A percentile compares a stretch with the other conserved stretches of the same genome.
phyloP scores from a whole-genome alignment of 2,329 filamentous ascomycete species.

The Curvularia spicifera region DNA sequence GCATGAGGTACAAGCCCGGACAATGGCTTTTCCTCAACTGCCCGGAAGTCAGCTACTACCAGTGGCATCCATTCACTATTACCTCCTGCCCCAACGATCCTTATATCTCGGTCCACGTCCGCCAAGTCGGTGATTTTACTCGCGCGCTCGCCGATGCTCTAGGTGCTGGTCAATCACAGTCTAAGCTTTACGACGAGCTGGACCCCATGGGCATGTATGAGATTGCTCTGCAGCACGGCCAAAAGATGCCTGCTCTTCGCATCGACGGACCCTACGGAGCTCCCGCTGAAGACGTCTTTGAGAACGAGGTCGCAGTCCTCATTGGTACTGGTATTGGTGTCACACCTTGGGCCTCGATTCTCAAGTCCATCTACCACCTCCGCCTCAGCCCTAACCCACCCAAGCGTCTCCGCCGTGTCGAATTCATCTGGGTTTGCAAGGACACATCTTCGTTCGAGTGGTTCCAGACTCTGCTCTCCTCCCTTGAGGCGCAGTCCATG shows the following conservation, averaged over 20 bases:
- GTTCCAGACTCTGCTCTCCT: constrained; percentile 94
- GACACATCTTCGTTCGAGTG: constrained; percentile 96
- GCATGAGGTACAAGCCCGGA: constrained; percentile 96
- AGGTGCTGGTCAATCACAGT: constrained; percentile 86
- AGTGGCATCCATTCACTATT: constrained; percentile 99
- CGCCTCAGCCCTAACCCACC: constrained; percentile 89
- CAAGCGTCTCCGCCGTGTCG: constrained; percentile 85
- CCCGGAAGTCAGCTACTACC: constrained; percentile 82
- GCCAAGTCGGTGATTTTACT: constrained; percentile 97
- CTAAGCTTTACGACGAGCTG: constrained; percentile 86
- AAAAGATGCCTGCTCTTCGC: constrained; percentile 86
- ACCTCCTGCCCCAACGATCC: constrained; percentile 96
- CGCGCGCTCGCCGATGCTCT: constrained; percentile 90
- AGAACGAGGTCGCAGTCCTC: constrained; percentile 85
- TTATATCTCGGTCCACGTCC: constrained; percentile 92
- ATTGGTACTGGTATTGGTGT: constrained; percentile 88
- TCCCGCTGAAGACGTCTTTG: constrained; percentile 95
- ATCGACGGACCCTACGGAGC: constrained; percentile 97
- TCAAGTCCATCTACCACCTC: constrained; percentile 98
- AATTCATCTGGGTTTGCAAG: constrained; percentile 99
- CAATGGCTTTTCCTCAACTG: constrained; percentile 98
- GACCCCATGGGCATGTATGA: constrained; percentile 98
- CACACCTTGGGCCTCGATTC: constrained; percentile 83
- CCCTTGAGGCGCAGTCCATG: constrained; percentile 84
- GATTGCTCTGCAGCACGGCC: constrained; percentile 89